These are phyloP conservation scores for Phytophthora sp. DNA, from an alignment of 352 stramenopile species.

Conservation along the genomic window DNA sequence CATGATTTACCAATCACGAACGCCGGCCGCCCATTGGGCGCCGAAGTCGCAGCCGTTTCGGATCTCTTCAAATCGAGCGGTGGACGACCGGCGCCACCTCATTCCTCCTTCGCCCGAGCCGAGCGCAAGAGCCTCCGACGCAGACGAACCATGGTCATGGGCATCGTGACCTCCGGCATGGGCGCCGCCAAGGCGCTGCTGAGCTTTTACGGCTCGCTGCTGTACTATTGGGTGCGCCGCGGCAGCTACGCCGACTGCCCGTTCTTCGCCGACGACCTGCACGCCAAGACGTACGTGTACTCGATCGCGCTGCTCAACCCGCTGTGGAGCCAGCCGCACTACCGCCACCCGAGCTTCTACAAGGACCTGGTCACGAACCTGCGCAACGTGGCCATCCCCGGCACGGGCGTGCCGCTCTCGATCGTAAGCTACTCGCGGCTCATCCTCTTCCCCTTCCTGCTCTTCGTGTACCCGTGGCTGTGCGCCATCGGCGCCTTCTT, in stretches of 20 bases:
- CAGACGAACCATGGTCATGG: constrained; percentile 33
- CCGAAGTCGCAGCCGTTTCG: constrained; percentile 20
- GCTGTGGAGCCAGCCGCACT: constrained; percentile 96
- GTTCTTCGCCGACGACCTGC: constrained; percentile 80
- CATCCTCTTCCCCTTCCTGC: constrained; percentile 85
- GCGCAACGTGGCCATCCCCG: constrained; percentile 97
- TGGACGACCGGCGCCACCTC: constrained; percentile 11
- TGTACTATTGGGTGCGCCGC: constrained; percentile 81
- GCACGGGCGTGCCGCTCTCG: constrained; percentile 95
- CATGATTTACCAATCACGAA: constrained; percentile 26
- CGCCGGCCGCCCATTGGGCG: constrained; percentile 10
- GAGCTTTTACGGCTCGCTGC: constrained; percentile 79
- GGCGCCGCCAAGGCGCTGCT: constrained; percentile 48
- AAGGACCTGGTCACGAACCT: constrained; percentile 97
- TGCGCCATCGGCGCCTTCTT: constrained; percentile 85
- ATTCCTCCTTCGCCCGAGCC: constrained; percentile 24
- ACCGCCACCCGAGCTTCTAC: constrained; percentile 95
- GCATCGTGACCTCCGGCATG: constrained; percentile 32
- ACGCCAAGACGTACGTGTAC: constrained; percentile 95
- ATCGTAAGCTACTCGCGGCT: constrained; percentile 86
- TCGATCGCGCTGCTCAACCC: constrained; percentile 94
- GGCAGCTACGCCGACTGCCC: constrained; percentile 77
- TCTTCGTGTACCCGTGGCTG: constrained; percentile 90
- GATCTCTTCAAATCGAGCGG: constrained; percentile 27
- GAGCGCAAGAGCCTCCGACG: constrained; percentile 10